phyloP scores from a whole-genome alignment of 371 early-diverging fungal genomes.

The Mortierella sp. region DNA sequence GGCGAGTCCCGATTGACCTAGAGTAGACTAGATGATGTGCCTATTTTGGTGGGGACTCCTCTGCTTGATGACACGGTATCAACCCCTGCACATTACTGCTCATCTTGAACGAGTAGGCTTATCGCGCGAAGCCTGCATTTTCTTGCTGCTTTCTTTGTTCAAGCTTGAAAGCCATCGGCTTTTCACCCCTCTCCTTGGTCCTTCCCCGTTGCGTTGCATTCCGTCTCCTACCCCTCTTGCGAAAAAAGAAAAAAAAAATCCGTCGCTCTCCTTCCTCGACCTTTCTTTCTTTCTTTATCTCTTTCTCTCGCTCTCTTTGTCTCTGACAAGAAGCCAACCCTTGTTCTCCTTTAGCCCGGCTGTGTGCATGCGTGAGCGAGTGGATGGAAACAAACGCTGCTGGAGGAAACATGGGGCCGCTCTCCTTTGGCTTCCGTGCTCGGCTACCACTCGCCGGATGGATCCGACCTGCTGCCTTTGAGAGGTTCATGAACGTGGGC shows the following conservation, averaged over 20 bases:
- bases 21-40: not conserved
- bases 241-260: slow-evolving; percentile 6
- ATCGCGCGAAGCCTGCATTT: not conserved
- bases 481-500: not conserved
- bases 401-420: no score
- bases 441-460: not conserved
- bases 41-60: not conserved
- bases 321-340: not conserved
- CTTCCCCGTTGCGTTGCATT: slow-evolving; percentile 1
- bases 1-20: no score
- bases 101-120: not conserved
- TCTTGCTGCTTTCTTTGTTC: slow-evolving; percentile 20
- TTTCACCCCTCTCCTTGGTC: not conserved
- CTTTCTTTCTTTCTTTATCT: slow-evolving; percentile 1
- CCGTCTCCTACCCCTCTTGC: not conserved
- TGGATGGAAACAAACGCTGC: no score
- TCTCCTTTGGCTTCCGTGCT: not conserved
- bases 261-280: not conserved
- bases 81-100: no score
- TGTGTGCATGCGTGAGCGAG: no score
- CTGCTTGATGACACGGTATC: not conserved
- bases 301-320: no score
- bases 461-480: no score
- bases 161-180: no score
- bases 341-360: not conserved